Evolutionary conservation across 1,139 yeast genomes (phyloP), one percentile per base, ranked within the genome.

Genomic region (Saccharomyces hybrid): DNA sequence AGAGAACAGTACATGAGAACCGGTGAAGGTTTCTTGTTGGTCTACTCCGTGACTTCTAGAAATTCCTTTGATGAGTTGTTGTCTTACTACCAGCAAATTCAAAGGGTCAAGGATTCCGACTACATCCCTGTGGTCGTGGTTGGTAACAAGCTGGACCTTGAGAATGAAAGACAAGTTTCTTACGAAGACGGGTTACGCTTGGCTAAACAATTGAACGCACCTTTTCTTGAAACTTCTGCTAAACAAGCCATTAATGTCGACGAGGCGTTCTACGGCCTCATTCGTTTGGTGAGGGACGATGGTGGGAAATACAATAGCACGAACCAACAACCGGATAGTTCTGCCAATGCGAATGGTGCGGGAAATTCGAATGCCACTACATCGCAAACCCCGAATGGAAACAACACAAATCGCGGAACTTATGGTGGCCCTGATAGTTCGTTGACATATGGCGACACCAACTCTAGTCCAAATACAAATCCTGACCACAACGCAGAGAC

Each of bases 161-260:
- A 79, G 49, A 82, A 80, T 55, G 96, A 88, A 68, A 79, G 97
- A 67, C 85, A 83, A 64, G 86, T 89, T 11, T 76, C 88, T 54
- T 85, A 81, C 60, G 91, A 86, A 62, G 95, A 88, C 67, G 97
- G 96, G 47, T 78, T 81, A 61, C 80, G 79, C 50, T 80, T 89
- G 68, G 93, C 96, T 48, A 81, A 80, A 63, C 78, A 79, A 56
- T 86, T 80, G 64, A 77, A 80, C 61, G 86, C 95, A 61, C 85
- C 86, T 51, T 93, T 90, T 67, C 78, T 89, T 65, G 98, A 91
- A 73, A 87, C 97, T 2, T 83, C 91, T 54, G 98, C 98, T 34
- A 89, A 91, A 75, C 89, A 86, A 67, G 81, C 95, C 63, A 82
- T 88, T 70, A 90, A 91, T 65, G 97, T 91, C 54, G 97, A 91